Evolutionary conservation across 768 basidiomycete species (phyloP), one percentile per base, ranked within the genome.

Genomic region (Serendipita sp.): DNA sequence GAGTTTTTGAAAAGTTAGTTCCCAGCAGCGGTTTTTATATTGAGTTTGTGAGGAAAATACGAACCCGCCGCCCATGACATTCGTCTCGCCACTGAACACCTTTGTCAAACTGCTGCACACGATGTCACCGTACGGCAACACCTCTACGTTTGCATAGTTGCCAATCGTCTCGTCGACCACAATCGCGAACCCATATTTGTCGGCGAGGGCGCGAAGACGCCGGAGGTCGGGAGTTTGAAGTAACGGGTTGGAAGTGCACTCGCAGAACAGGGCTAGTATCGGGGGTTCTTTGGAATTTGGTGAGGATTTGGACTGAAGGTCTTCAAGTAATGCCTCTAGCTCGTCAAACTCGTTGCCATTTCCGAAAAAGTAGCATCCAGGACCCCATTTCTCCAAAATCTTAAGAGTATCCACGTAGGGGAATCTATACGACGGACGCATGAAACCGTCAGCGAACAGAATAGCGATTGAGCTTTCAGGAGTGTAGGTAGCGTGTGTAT

Each of bases 61-160:
- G 61, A 68, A 95, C 95, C 89, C 90, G 70, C 95, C 95, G 48
- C 95, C 95, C 95, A 98, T 97, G 60, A 94, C 91, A 69, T 99
- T 97, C 42, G 85, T 81, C 61, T 88, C 86, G 1, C 95, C 95
- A 65, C 90, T 93, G 75, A 99, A 98, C 30, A 98, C 79, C 76
- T 98, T 98, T 22, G 88, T 86, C 69, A 97, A 73, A 74, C 91
- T 94, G 68, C 90, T 92, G 43, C 85, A 93, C 5, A 95, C 84
- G 28, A 99, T 80, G 70, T 98, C 95, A 7, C 85, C 88, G 64
- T 82, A 89, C 16, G 84, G 85, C 1, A 94, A 75, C 3, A 92
- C 85, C 67, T 95, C 86, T 34, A 97, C 91, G 66, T 97, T 99
- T 66, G 89, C 81, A 65, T 94, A 90, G 70, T 92, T 96, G 9